phyloP scores from a whole-genome alignment of 331 rosid species.

The Rhamnella rubrinervis region DNA sequence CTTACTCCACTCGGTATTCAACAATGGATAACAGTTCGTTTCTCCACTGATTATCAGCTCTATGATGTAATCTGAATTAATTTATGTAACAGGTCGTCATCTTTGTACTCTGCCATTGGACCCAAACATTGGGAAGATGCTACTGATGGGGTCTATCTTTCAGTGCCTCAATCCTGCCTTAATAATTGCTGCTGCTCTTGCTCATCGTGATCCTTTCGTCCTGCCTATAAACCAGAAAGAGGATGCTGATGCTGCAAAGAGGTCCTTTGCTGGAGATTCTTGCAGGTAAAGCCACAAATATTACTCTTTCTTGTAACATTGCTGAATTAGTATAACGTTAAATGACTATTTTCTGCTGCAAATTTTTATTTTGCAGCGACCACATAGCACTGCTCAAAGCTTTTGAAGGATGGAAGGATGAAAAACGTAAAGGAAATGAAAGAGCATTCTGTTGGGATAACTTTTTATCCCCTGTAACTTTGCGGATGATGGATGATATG shows the following conservation, averaged over 20 bases:
- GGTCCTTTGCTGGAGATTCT: slow-evolving; percentile 83
- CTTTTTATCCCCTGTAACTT: slow-evolving; percentile 72
- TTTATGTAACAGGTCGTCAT: slow-evolving; percentile 66
- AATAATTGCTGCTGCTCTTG: slow-evolving; percentile 92
- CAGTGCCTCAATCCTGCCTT: slow-evolving; percentile 95
- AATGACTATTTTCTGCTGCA: slow-evolving; percentile 13
- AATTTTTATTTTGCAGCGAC: slow-evolving; percentile 51
- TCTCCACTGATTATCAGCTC: slow-evolving; percentile 19
- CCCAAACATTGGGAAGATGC: slow-evolving; percentile 99
- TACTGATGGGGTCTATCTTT: slow-evolving; percentile 95
- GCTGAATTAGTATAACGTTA: slow-evolving; percentile 4
- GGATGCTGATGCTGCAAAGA: slow-evolving; percentile 91
- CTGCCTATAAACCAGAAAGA: slow-evolving; percentile 82
- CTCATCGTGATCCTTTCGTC: slow-evolving; percentile 91
- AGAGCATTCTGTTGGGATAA: slow-evolving; percentile 88
- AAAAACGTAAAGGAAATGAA: slow-evolving; percentile 62
- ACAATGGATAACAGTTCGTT: slow-evolving; percentile 14
- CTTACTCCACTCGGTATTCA: slow-evolving; percentile 88
- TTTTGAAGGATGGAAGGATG: slow-evolving; percentile 94
- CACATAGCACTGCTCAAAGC: slow-evolving; percentile 95
- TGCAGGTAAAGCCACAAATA: slow-evolving; percentile 60
- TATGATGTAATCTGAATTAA: slow-evolving; percentile 25
- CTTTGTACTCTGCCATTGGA: slow-evolving; percentile 92
- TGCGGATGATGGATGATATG: slow-evolving; percentile 99
- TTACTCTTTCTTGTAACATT: slow-evolving; percentile 6